Evolutionary conservation across 805 yeast genomes (phyloP).

Genomic region (Myxozyma lipomycoides): DNA sequence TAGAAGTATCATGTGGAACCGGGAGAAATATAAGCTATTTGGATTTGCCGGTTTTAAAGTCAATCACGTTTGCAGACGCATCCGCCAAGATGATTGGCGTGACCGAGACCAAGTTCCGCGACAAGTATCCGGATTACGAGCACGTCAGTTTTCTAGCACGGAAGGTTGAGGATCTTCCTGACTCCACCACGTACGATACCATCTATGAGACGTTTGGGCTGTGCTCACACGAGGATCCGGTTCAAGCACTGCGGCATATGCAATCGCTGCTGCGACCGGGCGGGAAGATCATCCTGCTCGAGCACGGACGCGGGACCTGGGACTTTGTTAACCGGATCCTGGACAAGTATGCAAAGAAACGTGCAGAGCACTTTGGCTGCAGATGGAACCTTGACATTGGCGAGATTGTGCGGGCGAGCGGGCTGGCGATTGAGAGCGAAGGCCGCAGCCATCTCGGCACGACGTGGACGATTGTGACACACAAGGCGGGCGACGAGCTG

Average conservation of each 20-base stretch:
- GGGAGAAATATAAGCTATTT: conserved; percentile 80
- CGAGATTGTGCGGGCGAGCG: conserved; percentile 76
- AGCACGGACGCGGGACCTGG: conserved; percentile 87
- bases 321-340: conserved; percentile 71
- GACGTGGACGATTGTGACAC: conserved; percentile 45
- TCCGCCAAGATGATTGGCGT: conserved; percentile 81
- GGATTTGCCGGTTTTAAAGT: conserved; percentile 47
- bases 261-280: conserved; percentile 71
- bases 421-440: conserved; percentile 76
- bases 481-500: conserved; percentile 24
- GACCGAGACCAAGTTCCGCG: conserved; percentile 67
- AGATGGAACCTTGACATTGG: conserved; percentile 96
- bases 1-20: conserved; percentile 94
- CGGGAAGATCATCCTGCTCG: conserved; percentile 81
- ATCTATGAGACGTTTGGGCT: conserved; percentile 91
- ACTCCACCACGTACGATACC: conserved; percentile 68
- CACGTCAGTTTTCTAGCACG: conserved; percentile 90
- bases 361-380: conserved; percentile 93
- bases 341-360: conserved; percentile 76
- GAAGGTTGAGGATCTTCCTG: conserved; percentile 59
- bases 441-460: conserved; percentile 86
- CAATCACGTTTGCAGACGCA: conserved; percentile 82
- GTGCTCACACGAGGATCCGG: conserved; percentile 95
- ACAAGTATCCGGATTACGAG: conserved; percentile 59
- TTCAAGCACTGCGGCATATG: conserved; percentile 72